Evolutionary conservation across 164 flowering plant genomes (phyloP).

Genomic region (Annona cherimola): DNA sequence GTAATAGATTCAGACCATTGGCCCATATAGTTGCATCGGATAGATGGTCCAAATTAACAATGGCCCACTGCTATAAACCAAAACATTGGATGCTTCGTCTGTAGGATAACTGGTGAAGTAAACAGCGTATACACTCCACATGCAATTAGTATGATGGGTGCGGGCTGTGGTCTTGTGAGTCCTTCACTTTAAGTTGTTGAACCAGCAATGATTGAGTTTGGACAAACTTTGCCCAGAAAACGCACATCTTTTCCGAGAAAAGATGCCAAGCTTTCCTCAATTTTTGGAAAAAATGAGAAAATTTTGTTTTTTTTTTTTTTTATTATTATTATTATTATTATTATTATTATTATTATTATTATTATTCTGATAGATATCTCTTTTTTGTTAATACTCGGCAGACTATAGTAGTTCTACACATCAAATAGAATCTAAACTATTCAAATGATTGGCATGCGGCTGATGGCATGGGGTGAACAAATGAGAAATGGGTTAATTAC

Average conservation of each 20-base stretch:
- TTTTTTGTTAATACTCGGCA: too few relatives aligned
- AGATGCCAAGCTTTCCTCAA: not conserved
- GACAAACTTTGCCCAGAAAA: not conserved
- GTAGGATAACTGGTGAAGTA: not conserved
- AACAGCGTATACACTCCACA: not conserved
- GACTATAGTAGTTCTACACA: too few relatives aligned
- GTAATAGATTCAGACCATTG: too few relatives aligned
- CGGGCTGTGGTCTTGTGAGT: slow-evolving; percentile 9
- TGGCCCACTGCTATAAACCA: not conserved
- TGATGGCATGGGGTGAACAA: too few relatives aligned
- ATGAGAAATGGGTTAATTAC: too few relatives aligned
- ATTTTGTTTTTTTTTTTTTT: not conserved
- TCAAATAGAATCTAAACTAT: too few relatives aligned
- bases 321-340: too few relatives aligned
- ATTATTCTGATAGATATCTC: too few relatives aligned
- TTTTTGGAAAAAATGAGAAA: not conserved
- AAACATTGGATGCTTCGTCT: too few relatives aligned
- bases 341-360: too few relatives aligned
- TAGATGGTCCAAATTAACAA: not conserved
- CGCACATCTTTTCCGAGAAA: not conserved
- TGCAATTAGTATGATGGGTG: not conserved
- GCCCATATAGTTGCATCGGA: not conserved
- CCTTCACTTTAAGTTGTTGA: slow-evolving; percentile 1
- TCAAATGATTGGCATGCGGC: too few relatives aligned
- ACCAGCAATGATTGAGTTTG: not conserved